Evolutionary conservation across 2,329 filamentous ascomycete genomes (phyloP), one percentile per base, ranked within the genome.

Genomic region (Gaeumannomyces tritici): DNA sequence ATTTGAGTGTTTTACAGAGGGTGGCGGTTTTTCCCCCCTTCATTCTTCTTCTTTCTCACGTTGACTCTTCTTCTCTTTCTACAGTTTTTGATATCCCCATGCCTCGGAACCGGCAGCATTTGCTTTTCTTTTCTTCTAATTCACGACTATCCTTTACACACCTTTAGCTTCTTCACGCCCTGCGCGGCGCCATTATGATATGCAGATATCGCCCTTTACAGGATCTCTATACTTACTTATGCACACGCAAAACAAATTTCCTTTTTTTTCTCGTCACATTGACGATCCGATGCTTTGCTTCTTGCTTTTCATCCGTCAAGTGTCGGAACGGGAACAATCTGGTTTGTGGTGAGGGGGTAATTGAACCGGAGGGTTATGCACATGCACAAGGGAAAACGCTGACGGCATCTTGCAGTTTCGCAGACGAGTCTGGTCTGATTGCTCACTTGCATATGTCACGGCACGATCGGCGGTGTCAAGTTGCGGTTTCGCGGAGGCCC

Each of bases 61-160:
- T 51, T 8, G 13, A 27, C 18, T 61, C 59, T 29, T 61, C 58
- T 61, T 35, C 35, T 61, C 51, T 59, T 57, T 42, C 56, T 5
- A 54, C 18, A 9, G 33, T 35, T 35, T 35, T 60, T 59, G 33
- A 35, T 62, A 61, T 61, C 60, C 60, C 60, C 60, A 54, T 61
- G 60, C 60, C 60, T 35, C 51, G 33, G 33, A 61, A 61, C 24
- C 31, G 60, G 60, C 60, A 61, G 60, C 60, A 61, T 29, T 56
- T 57, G 29, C 27, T 29, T 15, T 33, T 61, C 57, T 60, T 56
- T 58, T 59, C 15, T 57, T n/a, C n/a, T n/a, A n/a, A n/a, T n/a
- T 61, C 55, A 28, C 15, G 35, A 59, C n/a, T 55, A 54, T 29
- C 57, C n/a, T 57, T 54, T 51, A 35, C 15, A 18, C 42, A 26